Base-by-base conservation (phyloP, 192 early-diverging fungal genomes). In the Pilobolus umbonatus region DNA sequence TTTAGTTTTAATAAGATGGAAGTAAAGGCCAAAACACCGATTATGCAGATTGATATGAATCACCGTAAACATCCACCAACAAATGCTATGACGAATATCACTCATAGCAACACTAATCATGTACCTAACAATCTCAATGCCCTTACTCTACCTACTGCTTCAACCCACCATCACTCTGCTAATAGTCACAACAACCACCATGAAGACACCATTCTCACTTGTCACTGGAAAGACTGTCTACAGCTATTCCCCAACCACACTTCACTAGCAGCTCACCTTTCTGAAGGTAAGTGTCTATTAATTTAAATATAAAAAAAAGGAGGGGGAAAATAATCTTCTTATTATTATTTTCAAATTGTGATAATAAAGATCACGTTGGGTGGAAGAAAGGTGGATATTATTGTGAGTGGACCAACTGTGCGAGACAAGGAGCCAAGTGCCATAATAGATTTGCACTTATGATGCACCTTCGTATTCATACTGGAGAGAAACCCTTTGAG, bases 361-460 rank as follows among this genome's bases (percentile, higher is more conserved):
- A 22, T 25, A 38, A 39, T 14, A 8, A 35, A 72, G 71, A 76
- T 22, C 81, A 83, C 55, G 74, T 83, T 22, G 81, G 81, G 21
- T 78, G 76, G 75, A 83, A 80, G 46, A 69, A 69, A 49, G 69
- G 76, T 4, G 67, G 71, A 30, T 83, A 83, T 45, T 72, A 54
- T 22, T 83, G 81, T 50, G 76, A 83, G 45, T 83, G 81, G 81
- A 68, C 65, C 12, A 71, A 69, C 57, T 83, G 81, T 60, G 47
- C 72, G 29, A 65, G 78, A 46, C 69, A 69, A 49, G 71, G 74
- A 3, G 71, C 71, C 14, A 75, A 75, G 43, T 74, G 75, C 52
- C 75, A 75, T 28, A 78, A 74, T 36, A 68, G 81, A 15, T 83
- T 80, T 67, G 78, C 81, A 8, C 60, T 83, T n/a, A 76, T 83